These are phyloP conservation scores for Tetrahymena borealis DNA, from an alignment of 73 alveolate species.

Conservation along the genomic window DNA sequence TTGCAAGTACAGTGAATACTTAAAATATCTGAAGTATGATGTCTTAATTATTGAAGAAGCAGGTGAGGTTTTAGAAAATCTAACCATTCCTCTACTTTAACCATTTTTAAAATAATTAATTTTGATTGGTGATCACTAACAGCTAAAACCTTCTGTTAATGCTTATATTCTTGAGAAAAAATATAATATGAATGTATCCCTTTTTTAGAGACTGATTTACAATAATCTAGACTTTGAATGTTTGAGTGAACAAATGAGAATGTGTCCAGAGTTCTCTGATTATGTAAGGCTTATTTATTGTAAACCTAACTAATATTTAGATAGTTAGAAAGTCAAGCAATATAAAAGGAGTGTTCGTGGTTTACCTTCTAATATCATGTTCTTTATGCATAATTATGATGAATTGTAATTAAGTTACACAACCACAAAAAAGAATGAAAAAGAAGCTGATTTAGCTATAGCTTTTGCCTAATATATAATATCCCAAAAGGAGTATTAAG, in stretches of 20 bases:
- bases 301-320: constrained; percentile 43
- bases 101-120: constrained; percentile 59
- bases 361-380: constrained; percentile 44
- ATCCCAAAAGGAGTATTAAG: constrained; percentile 40
- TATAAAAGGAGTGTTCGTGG: constrained; percentile 56
- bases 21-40: constrained; percentile 58
- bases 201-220: constrained; percentile 78
- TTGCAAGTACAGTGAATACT: constrained; percentile 61
- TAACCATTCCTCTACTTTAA: constrained; percentile 52
- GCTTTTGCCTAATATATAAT: constrained; percentile 58
- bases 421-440: constrained; percentile 58
- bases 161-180: constrained; percentile 55
- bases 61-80: constrained; percentile 87
- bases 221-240: constrained; percentile 46
- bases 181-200: constrained; percentile 62
- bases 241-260: constrained; percentile 73
- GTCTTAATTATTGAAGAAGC: constrained; percentile 86
- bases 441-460: constrained; percentile 62
- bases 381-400: constrained; percentile 55
- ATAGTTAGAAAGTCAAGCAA: constrained; percentile 5
- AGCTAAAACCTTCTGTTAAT: constrained; percentile 61
- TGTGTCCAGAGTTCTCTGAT: constrained; percentile 75
- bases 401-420: constrained; percentile 52
- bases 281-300: constrained; percentile 66
- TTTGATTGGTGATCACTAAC: constrained; percentile 84